Evolutionary conservation across 2,329 filamentous ascomycete species (phyloP).

Genomic region (Cladosporium sp.): DNA sequence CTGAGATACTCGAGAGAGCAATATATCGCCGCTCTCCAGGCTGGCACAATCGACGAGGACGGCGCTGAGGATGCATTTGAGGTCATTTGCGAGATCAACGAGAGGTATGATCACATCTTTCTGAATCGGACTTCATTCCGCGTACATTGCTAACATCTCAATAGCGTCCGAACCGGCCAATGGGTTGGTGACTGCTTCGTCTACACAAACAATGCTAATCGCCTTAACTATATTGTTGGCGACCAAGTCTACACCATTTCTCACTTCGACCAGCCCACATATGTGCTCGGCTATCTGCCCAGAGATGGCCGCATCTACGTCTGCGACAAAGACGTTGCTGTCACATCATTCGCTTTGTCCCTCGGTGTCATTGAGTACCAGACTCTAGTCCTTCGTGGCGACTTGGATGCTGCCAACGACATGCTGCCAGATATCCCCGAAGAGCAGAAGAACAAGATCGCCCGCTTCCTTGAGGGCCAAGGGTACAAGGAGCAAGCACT

Average conservation of each 20-base stretch:
- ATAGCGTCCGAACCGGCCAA: constrained; percentile 82
- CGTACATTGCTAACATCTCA: constrained; percentile 1
- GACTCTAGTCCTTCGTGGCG: constrained; percentile 86
- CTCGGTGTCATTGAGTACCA: constrained; percentile 95
- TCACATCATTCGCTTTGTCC: constrained; percentile 86
- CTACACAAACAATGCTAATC: constrained; percentile 87
- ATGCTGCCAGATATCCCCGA: constrained; percentile 77
- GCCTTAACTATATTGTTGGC: constrained; percentile 94
- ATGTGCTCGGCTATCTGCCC: constrained; percentile 90
- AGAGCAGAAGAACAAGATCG: constrained; percentile 98
- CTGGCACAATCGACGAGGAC: constrained; percentile 78
- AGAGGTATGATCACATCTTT: constrained; percentile 58
- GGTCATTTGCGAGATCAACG: constrained; percentile 90
- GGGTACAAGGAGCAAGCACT: constrained; percentile 94
- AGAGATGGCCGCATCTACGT: constrained; percentile 94
- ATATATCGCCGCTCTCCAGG: constrained; percentile 77
- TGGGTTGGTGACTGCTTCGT: constrained; percentile 99
- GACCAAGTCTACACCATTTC: constrained; percentile 97
- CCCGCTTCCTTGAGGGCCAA: constrained; percentile 93
- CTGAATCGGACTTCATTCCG: background rate
- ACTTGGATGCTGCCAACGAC: constrained; percentile 86
- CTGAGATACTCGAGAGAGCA: constrained; percentile 85
- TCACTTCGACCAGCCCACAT: constrained; percentile 94
- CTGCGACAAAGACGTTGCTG: constrained; percentile 88
- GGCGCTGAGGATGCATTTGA: constrained; percentile 96